Evolutionary conservation across 495 filamentous ascomycete species (phyloP).

Genomic region (Ramalina peruviana): DNA sequence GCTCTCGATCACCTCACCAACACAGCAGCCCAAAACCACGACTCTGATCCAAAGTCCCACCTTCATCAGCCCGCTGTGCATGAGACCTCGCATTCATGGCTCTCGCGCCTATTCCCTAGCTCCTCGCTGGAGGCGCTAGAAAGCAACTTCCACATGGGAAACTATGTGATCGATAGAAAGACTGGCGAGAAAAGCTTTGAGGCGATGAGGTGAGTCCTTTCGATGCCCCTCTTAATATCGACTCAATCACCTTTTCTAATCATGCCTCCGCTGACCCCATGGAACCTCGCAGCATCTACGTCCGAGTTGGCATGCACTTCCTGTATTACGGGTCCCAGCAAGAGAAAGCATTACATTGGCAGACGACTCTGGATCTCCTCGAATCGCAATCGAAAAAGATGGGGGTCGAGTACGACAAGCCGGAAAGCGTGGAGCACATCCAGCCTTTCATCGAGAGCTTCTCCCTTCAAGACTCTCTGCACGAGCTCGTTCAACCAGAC

Average conservation of each 20-base stretch:
- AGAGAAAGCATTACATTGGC: constrained; percentile 27
- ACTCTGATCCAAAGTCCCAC: constrained; percentile 17
- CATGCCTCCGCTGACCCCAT: too few relatives aligned
- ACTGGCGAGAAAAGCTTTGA: constrained; percentile 26
- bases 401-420: constrained; percentile 28
- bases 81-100: constrained; percentile 21
- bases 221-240: too few relatives aligned
- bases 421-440: constrained; percentile 24
- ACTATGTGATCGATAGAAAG: constrained; percentile 29
- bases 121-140: constrained; percentile 21
- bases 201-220: constrained; percentile 17
- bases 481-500: constrained; percentile 23
- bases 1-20: constrained; percentile 15
- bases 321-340: constrained; percentile 28
- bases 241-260: too few relatives aligned
- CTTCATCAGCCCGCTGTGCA: constrained; percentile 22
- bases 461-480: constrained; percentile 16
- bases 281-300: constrained; percentile 19
- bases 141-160: constrained; percentile 26
- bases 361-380: constrained; percentile 21
- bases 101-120: constrained; percentile 21
- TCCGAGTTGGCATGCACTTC: constrained; percentile 32
- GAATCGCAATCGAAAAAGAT: constrained; percentile 27
- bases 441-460: constrained; percentile 28
- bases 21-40: constrained; percentile 17